Evolutionary conservation across 176 grass and related monocot genomes (phyloP).

Genomic region (Elymus sibiricus): DNA sequence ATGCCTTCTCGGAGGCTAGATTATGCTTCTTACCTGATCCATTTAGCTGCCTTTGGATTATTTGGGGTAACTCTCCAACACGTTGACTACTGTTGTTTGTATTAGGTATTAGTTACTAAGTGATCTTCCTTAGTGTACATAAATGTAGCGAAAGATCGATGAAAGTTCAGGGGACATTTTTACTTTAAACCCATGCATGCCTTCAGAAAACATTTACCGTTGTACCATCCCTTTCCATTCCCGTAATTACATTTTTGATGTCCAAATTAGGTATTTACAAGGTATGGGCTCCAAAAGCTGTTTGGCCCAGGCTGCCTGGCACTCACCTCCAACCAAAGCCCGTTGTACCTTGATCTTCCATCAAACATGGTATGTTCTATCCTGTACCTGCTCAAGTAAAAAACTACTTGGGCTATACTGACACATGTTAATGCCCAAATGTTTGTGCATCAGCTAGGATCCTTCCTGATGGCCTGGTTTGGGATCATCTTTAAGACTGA

Average conservation of each 20-base stretch:
- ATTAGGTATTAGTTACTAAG: not conserved
- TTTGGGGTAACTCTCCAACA: conserved; percentile 63
- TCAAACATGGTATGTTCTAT: conserved; percentile 75
- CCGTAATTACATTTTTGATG: conserved; percentile 16
- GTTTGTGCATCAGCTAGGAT: conserved; percentile 68
- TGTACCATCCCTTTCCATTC: not conserved
- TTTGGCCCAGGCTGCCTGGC: conserved; percentile 67
- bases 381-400: conserved; percentile 14
- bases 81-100: not conserved
- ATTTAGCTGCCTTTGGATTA: conserved; percentile 77
- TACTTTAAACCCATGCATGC: not conserved
- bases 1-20: conserved; percentile 52
- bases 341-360: conserved; percentile 84
- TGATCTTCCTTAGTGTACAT: not conserved
- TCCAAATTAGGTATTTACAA: conserved; percentile 74
- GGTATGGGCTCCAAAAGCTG: conserved; percentile 82
- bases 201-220: not conserved
- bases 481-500: conserved; percentile 95
- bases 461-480: conserved; percentile 95
- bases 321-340: conserved; percentile 68
- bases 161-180: not conserved
- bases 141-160: not conserved
- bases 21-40: conserved; percentile 77
- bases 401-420: not conserved
- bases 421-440: conserved; percentile 11